These are phyloP conservation scores for Trametes pubescens DNA, from an alignment of 1,284 basidiomycete species.

Conservation along the genomic window DNA sequence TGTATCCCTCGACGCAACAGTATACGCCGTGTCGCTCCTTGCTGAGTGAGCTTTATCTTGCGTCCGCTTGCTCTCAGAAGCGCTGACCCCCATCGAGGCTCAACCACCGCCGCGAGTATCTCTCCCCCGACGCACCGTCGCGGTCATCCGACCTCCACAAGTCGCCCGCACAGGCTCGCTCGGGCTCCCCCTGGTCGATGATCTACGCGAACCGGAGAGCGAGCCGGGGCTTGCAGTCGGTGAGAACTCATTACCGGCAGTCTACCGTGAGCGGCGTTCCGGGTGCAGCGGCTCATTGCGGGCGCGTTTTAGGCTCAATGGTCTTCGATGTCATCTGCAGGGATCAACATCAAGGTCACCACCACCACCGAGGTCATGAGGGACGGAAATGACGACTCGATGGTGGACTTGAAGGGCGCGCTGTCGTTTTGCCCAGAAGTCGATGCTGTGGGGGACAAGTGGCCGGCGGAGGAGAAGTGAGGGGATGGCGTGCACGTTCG, in stretches of 20 bases:
- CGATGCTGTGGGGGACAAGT: too few relatives aligned
- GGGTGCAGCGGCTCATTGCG: not conserved
- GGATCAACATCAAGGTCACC: slow-evolving; percentile 10
- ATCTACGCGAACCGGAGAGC: not conserved
- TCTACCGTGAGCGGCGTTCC: not conserved
- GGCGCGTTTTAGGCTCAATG: not conserved
- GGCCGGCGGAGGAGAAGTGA: too few relatives aligned
- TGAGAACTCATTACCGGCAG: slow-evolving; percentile 2
- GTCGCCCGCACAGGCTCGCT: not conserved
- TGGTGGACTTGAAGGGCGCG: not conserved
- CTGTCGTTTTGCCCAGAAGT: not conserved
- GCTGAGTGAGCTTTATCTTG: not conserved
- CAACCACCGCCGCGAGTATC: slow-evolving; percentile 7
- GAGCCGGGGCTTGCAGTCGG: slow-evolving; percentile 9
- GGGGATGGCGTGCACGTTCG: too few relatives aligned
- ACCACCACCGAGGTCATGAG: slow-evolving; percentile 7
- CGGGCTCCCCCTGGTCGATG: not conserved
- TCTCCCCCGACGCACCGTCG: not conserved
- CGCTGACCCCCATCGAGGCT: not conserved
- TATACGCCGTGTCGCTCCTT: slow-evolving; percentile 17
- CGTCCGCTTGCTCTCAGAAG: too few relatives aligned
- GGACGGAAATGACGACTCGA: not conserved
- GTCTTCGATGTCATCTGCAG: not conserved
- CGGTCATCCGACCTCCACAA: not conserved
- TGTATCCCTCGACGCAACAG: not conserved